A percentile compares a stretch with the other conserved stretches of the same genome.
Evolutionary conservation across 1,139 yeast genomes (phyloP).

Genomic region (Sugiyamaella castrensis): DNA sequence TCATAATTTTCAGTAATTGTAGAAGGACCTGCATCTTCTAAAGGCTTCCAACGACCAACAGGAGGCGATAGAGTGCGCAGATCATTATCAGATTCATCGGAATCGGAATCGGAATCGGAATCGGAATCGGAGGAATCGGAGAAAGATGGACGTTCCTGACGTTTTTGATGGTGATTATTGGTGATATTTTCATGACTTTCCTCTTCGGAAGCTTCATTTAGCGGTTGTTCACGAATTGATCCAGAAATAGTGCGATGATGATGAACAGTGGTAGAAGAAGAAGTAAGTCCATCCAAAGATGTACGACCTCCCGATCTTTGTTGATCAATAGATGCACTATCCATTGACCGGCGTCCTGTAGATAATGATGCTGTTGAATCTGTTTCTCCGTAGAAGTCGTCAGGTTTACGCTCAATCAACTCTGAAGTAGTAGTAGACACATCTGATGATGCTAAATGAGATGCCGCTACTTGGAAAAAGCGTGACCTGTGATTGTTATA

Average conservation of each 20-base stretch:
- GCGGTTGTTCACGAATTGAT: constrained; percentile 11
- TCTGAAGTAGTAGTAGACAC: neutral
- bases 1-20: neutral
- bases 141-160: neutral
- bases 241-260: constrained; percentile 11
- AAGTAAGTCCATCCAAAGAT: constrained; percentile 10
- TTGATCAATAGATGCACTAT: constrained; percentile 17
- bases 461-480: too few relatives aligned
- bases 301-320: constrained; percentile 2
- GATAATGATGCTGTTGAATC: constrained; percentile 33
- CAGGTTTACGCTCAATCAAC: constrained; percentile 10
- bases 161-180: too few relatives aligned
- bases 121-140: constrained; percentile 4
- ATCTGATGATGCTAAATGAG: too few relatives aligned
- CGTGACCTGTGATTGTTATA: neutral
- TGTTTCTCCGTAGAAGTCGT: constrained; percentile 22
- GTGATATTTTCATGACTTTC: constrained; percentile 4
- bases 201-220: constrained; percentile 14
- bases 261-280: neutral
- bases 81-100: constrained; percentile 3
- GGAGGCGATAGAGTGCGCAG: neutral
- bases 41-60: constrained; percentile 9
- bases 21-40: neutral
- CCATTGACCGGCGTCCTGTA: constrained; percentile 29
- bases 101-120: constrained; percentile 5